Base-by-base conservation (phyloP, 768 basidiomycete species). In the Trametes maxima region DNA sequence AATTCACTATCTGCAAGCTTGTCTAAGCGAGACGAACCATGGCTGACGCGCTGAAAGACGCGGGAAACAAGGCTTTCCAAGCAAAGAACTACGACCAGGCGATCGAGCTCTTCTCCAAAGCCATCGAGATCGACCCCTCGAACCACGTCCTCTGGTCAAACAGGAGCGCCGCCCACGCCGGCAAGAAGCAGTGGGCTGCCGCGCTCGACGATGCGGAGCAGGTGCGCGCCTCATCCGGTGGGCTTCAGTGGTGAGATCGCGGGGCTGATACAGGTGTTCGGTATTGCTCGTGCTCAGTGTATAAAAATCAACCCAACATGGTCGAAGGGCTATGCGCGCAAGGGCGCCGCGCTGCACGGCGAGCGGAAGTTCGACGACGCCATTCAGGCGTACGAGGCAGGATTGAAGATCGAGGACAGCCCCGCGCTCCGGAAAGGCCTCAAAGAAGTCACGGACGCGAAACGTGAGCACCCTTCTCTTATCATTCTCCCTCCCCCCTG, bases 141-240 rank as follows among this genome's bases (percentile, higher is more conserved):
- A 96, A 96, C 71, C 89, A 90, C 74, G 95, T 98, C 54, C 79
- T 97, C 10, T 97, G 84, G 77, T 96, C 94, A 16, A 98, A 98
- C 72, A 82, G 95, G 59, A 95, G 93, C 69, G 95, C 95, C 19
- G 91, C 93, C 16, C 85, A 92, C 71, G 84, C 87, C n/a, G 94
- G 94, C 28, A 90, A 92, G 80, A 89, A 83, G 69, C 78, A 89
- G 53, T 97, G 86, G 79, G 74, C 74, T 21, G 83, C 79, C 17
- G 95, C 95, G 13, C 79, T 97, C 47, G 80, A 84, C 48, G 95
- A 97, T 76, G 95, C 95, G 7, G 93, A 96, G 70, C 83, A 94
- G 88, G 95, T 94, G 63, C 63, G 82, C 72, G 5, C n/a, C 28
- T 33, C 28, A 33, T n/a, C 13, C 14, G 21, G 13, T 11, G 21